Evolutionary conservation across 1,139 yeast genomes (phyloP).

Genomic region (Debaryomyces nepalensis): DNA sequence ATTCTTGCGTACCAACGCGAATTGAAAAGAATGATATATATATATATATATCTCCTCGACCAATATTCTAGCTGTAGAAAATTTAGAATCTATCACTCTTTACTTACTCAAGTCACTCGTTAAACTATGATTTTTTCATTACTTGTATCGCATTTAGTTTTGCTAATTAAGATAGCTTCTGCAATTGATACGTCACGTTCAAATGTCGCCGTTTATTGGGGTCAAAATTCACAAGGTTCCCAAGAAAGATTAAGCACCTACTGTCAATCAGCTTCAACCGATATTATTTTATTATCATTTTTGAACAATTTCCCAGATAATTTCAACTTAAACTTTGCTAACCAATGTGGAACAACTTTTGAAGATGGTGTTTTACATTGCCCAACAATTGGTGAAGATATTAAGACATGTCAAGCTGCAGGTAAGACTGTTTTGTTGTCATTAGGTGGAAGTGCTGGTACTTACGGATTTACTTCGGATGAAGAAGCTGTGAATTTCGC

Average conservation of each 20-base stretch:
- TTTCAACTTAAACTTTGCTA: constrained; percentile 60
- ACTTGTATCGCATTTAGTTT: constrained; percentile 3
- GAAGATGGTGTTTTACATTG: constrained; percentile 62
- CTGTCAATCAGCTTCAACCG: constrained; percentile 68
- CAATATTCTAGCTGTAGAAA: too few species aligned
- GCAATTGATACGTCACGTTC: constrained; percentile 20
- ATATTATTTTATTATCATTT: constrained; percentile 70
- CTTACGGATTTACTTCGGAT: constrained; percentile 69
- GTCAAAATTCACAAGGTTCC: constrained; percentile 76
- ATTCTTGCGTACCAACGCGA: too few species aligned
- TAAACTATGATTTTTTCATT: constrained; percentile 1
- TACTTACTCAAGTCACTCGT: constrained; percentile 3
- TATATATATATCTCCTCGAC: too few species aligned
- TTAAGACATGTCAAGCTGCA: constrained; percentile 67
- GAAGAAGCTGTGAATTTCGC: constrained; percentile 69
- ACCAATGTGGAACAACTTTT: constrained; percentile 58
- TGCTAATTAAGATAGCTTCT: constrained; percentile 4
- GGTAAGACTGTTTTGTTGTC: constrained; percentile 80
- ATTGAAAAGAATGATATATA: too few species aligned
- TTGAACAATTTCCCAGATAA: constrained; percentile 58
- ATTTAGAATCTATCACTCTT: too few species aligned
- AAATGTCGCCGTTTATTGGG: constrained; percentile 78
- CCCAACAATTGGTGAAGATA: constrained; percentile 66
- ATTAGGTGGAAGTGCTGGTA: constrained; percentile 80
- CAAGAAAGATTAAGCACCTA: constrained; percentile 65